A percentile compares a stretch with the other conserved stretches of the same genome.
Conservation (phyloP, 2,329 filamentous ascomycete genomes). For the Fusarium abutilonis region DNA sequence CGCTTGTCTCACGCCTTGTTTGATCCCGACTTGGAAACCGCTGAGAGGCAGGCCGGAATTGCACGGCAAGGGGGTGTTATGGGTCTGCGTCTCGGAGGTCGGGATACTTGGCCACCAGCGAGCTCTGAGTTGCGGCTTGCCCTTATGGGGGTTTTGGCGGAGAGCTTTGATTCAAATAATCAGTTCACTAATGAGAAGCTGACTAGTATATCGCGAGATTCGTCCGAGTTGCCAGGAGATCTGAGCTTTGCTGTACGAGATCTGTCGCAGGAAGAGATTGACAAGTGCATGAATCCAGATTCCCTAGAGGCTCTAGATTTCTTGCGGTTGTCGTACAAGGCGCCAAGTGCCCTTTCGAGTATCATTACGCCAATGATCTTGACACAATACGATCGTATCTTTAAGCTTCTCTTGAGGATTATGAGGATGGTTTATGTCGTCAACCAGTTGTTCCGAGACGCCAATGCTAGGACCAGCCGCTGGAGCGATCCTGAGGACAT, state of each 20-base stretch:
- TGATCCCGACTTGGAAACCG: constrained; percentile 80
- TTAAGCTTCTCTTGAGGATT: constrained; percentile 80
- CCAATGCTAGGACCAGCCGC: constrained; percentile 53
- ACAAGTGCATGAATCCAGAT: constrained; percentile 82
- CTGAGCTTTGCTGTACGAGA: constrained; percentile 87
- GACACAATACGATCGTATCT: constrained; percentile 85
- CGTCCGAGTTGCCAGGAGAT: constrained; percentile 68
- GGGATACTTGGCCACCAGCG: constrained; percentile 90
- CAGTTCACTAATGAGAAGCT: constrained; percentile 37
- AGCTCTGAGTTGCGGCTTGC: constrained; percentile 92
- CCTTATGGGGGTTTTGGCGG: constrained; percentile 83
- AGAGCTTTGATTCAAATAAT: constrained; percentile 67
- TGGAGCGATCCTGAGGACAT: constrained; percentile 52
- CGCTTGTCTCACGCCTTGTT: constrained; percentile 86
- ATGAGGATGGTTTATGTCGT: constrained; percentile 82
- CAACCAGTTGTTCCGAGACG: constrained; percentile 70
- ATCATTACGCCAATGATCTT: constrained; percentile 78
- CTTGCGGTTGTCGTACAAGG: constrained; percentile 83
- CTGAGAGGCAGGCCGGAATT: constrained; percentile 76
- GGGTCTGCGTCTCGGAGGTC: constrained; percentile 82
- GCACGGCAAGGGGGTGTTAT: constrained; percentile 76
- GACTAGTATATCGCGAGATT: constrained; percentile 46
- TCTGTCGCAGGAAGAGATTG: constrained; percentile 79
- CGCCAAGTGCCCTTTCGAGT: constrained; percentile 74
- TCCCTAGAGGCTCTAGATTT: constrained; percentile 93